Percentiles rank a stretch among this genome's conserved stretches.
Conservation (phyloP, 202 grass and related monocot genomes). For the Zizania palustris region DNA sequence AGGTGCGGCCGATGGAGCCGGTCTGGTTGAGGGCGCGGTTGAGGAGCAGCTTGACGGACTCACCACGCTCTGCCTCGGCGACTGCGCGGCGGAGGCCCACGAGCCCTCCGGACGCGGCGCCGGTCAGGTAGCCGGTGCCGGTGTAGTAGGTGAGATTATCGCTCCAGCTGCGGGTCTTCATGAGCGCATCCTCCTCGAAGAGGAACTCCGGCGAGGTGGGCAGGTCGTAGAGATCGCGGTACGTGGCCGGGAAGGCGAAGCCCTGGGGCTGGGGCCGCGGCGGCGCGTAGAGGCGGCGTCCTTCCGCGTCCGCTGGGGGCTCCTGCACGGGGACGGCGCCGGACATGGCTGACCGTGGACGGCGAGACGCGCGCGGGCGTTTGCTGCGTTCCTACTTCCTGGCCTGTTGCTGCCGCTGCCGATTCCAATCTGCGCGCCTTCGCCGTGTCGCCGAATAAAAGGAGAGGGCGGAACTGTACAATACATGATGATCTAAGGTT, state of each 20-base stretch:
- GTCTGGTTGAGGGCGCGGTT: constrained; percentile 49
- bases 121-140: constrained; percentile 44
- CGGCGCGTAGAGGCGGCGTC: constrained; percentile 10
- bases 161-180: constrained; percentile 1
- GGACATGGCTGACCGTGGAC: constrained; percentile 35
- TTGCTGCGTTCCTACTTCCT: too few relatives aligned
- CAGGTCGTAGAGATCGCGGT: constrained; percentile 52
- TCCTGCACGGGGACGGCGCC: background rate
- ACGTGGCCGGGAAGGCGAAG: constrained; percentile 7
- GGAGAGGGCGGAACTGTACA: too few relatives aligned
- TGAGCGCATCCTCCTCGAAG: constrained; percentile 45
- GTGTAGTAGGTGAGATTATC: constrained; percentile 48
- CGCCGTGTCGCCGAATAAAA: background rate
- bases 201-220: constrained; percentile 57
- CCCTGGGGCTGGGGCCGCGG: background rate
- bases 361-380: too few relatives aligned
- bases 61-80: constrained; percentile 31
- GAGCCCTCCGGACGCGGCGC: constrained; percentile 31
- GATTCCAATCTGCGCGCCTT: background rate
- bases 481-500: too few relatives aligned
- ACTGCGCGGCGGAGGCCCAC: constrained; percentile 29
- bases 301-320: background rate
- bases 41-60: constrained; percentile 39
- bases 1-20: constrained; percentile 34
- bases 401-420: background rate